Evolutionary conservation across 352 stramenopile genomes (phyloP), one percentile per base, ranked within the genome.

Genomic region (Globisporangium irregulare): DNA sequence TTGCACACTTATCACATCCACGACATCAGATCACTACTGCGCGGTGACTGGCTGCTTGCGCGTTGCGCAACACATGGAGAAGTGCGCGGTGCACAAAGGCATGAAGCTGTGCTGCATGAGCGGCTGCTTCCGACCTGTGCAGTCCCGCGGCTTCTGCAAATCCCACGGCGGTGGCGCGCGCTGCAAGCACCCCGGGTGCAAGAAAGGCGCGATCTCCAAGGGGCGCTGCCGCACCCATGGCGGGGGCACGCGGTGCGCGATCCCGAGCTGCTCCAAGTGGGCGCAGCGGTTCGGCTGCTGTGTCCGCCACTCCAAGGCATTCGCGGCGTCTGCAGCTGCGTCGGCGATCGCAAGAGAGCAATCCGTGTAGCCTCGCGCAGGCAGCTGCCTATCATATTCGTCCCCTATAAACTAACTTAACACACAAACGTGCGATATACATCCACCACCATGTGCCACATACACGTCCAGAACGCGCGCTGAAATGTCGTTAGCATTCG

Each of bases 91-190:
- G 22, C 80, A 88, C 70, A 77, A 78, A 41, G 76, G 78, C 29
- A 69, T 81, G 62, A 83, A 82, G 65, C 68, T 78, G 18, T 88
- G 80, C 59, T 67, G 68, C 32, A 64, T 76, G 14, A 58, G 65
- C 38, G 75, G 59, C 12, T 88, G 80, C 66, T 75, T 69, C 43
- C 77, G 79, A 4, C 76, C 74, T 0, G 78, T 84, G 58, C 80
- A 88, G 59, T 84, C 77, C 18, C 71, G 80, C 20, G 82, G 82
- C 15, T 78, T 73, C 36, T 90, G 82, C 73, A 87, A 86, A 55
- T 86, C 79, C 14, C 82, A 90, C 56, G 82, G 82, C 41, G 82
- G 82, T 29, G 82, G 82, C 34, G 78, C 78, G 32, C 75, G 75
- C 25, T 90, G 82, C 71, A 79, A 83, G 57, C 68, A 80, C 24